phyloP scores from a whole-genome alignment of 1,284 basidiomycete genomes.

The Marasmius sp. region DNA sequence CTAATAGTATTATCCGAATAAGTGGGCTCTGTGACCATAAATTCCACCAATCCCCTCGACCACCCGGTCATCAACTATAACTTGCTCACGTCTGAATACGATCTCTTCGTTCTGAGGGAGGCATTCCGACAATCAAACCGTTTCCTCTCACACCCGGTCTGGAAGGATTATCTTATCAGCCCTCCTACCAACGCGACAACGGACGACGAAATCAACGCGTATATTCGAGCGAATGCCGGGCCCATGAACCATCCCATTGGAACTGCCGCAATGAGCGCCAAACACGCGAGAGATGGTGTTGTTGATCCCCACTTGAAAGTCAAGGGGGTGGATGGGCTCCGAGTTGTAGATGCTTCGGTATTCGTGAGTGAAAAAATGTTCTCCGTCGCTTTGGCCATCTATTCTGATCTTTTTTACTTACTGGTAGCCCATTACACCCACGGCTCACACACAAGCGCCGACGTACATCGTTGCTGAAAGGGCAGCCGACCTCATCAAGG shows the following conservation, averaged over 20 bases:
- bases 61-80: conserved; percentile 31
- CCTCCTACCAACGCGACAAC: conserved; percentile 4
- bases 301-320: conserved; percentile 20
- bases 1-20: neutral
- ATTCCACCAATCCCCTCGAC: conserved; percentile 25
- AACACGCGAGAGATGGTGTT: conserved; percentile 14
- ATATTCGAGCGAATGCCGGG: conserved; percentile 10
- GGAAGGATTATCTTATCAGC: conserved; percentile 15
- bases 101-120: conserved; percentile 15
- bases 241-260: conserved; percentile 15
- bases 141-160: conserved; percentile 16
- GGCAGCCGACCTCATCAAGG: conserved; percentile 13
- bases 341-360: conserved; percentile 21
- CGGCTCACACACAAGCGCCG: conserved; percentile 12
- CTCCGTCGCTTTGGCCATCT: neutral
- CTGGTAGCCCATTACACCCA: conserved; percentile 11
- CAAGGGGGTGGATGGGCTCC: conserved; percentile 16
- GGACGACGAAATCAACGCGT: conserved; percentile 13
- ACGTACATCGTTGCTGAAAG: conserved; percentile 16
- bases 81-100: conserved; percentile 21
- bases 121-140: conserved; percentile 13
- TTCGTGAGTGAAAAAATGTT: conserved; percentile 12
- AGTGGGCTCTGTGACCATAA: conserved; percentile 13
- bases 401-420: neutral
- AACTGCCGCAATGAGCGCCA: conserved; percentile 14